Base-by-base conservation (phyloP, 2,329 filamentous ascomycete species). In the Paecilomyces sp. region DNA sequence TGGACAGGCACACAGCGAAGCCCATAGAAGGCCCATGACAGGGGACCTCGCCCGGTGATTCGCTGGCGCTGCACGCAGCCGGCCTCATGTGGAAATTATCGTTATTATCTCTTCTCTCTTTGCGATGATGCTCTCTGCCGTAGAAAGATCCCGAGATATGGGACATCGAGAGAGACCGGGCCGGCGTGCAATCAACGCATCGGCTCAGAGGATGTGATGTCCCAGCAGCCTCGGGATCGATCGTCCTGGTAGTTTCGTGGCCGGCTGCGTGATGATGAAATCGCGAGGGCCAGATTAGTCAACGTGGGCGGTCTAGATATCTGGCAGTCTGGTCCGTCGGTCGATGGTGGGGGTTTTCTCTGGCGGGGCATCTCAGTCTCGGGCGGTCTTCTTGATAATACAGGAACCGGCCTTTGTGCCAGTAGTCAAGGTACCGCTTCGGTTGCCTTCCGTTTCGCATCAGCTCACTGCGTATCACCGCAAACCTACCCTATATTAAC, bases 381-480 rank as follows among this genome's bases (percentile, higher is more conserved):
- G 70, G 66, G 67, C 70, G 69, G 70, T 72, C 69, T 69, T 70
- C 72, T 68, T 68, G 66, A 67, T 69, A 69, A 69, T 69, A 66
- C 65, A 64, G 57, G 47, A 13, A 53, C 51, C 18, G 11, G 8
- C 13, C 22, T 47, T n/a, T 15, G 13, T n/a, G 36, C 12, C n/a
- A 15, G 36, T 57, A 53, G 64, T 69, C 68, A 72, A 72, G 70
- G 66, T 72, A 64, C 60, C 56, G 68, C 61, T 73, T 73, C 71
- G 71, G 71, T 71, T 72, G 70, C 70, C 66, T 72, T 72, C 70
- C 71, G 59, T 62, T 66, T 68, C 63, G 66, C 66, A 70, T 73
- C 70, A 72, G 63, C 70, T 70, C 60, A 71, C 67, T 63, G 60
- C 58, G 56, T 63, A 58, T 60, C 57, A 55, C 31, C 57, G 62